These are phyloP conservation scores for Thermothielavioides terrestris DNA, from an alignment of 495 filamentous ascomycete species.

Conservation along the genomic window DNA sequence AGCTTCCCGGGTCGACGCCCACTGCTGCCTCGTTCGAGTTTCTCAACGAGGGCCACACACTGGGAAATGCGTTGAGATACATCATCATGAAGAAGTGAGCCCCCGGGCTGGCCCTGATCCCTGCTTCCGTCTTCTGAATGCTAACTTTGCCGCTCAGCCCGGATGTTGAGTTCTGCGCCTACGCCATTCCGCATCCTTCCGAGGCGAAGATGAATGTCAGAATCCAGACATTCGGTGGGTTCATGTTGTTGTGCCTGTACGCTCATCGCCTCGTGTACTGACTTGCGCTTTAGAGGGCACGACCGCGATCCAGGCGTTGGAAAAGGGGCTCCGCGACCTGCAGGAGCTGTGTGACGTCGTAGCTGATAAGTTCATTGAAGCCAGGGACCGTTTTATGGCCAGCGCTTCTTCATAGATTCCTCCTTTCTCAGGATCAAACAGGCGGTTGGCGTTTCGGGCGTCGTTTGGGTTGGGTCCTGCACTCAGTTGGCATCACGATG, in stretches of 20 bases:
- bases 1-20: conserved; percentile 64
- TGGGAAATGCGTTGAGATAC: conserved; percentile 88
- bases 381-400: conserved; percentile 54
- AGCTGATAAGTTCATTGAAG: conserved; percentile 66
- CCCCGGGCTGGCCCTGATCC: not conserved
- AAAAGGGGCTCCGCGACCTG: conserved; percentile 82
- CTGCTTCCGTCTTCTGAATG: not conserved
- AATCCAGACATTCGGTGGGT: conserved; percentile 89
- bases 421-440: not conserved
- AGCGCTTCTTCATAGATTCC: conserved; percentile 5
- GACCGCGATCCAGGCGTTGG: conserved; percentile 71
- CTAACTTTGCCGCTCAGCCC: conserved; percentile 47
- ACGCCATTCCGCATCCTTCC: conserved; percentile 94
- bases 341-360: conserved; percentile 90
- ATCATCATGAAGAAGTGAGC: conserved; percentile 96
- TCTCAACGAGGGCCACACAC: conserved; percentile 81
- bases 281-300: conserved; percentile 51
- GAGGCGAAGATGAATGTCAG: conserved; percentile 93
- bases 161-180: conserved; percentile 93
- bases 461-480: conserved; percentile 9
- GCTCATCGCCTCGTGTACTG: not conserved
- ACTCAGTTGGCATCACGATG: conserved; percentile 8
- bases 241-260: not conserved
- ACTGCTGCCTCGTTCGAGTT: conserved; percentile 76
- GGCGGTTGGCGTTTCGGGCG: conserved; percentile 24